Base-by-base conservation (phyloP, 2,329 filamentous ascomycete genomes). In the Trichoderma brevicompactum region DNA sequence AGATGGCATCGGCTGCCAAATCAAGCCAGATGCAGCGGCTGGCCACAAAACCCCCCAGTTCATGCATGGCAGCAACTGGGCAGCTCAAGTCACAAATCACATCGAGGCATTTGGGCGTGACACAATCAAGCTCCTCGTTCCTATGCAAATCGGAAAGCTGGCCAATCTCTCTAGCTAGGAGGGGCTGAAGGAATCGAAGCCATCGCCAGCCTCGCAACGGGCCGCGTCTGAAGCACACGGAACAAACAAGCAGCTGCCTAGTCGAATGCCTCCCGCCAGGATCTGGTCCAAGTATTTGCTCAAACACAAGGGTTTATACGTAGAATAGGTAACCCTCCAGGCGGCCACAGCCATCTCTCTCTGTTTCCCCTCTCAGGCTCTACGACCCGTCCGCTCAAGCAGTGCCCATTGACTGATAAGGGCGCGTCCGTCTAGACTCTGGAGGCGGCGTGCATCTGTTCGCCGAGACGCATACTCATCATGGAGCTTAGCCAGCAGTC, bases 401-500 rank as follows among this genome's bases (percentile, higher is more conserved):
- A 36, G 40, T 46, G 46, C 15, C 54, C 34, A 8, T 40, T 46
- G 44, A 36, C 60, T 66, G 46, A 66, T 60, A 48, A 58, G 43
- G 32, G 40, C n/a, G 12, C 28, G 28, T 34, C 54, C 36, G 10
- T 66, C 40, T 49, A 64, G 56, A 36, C 23, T 8, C 19, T 50
- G 46, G 54, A 17, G 13, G 34, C 36, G 23, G 36, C 17, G 40
- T 15, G 8, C 56, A 50, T 19, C 36, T 49, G 41, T 28, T 36
- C 32, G 50, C 60, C 56, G 48, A 62, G 48, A 55, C 62, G 70
- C 71, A 67, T 28, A 38, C 12, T 17, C 60, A 54, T 44, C 56
- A 87, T 87, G 85, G 83, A 87, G 64, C 76, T 87, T 61, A 85
- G 78, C 69, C 78, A 81, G 64, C 74, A 79, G 65, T 78, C 81